Percentiles rank a stretch among this genome's conserved stretches.
Conservation (phyloP, 176 grass and related monocot species). For the Chrysopogon serrulatus region DNA sequence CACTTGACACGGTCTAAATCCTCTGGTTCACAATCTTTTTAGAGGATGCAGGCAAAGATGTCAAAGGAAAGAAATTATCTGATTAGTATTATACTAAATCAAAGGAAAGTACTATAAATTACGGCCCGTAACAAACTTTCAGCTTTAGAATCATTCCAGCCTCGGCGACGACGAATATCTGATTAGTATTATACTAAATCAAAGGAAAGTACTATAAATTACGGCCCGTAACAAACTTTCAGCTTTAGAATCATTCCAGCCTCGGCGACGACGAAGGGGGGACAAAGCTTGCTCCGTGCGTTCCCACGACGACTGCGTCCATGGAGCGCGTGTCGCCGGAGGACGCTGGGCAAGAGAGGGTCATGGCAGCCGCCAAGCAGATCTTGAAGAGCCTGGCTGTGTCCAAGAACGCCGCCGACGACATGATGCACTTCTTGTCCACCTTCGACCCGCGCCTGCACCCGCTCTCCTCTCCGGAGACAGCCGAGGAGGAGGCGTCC, state of each 20-base stretch:
- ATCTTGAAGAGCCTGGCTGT: constrained; percentile 58
- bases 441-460: constrained; percentile 48
- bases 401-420: constrained; percentile 28
- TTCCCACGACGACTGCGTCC: not conserved
- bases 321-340: not conserved
- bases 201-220: no score
- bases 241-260: not conserved
- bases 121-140: no score
- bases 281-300: not conserved
- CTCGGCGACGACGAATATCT: no score
- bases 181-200: no score
- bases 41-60: not conserved
- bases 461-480: not conserved
- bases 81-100: not conserved
- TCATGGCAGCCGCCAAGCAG: constrained; percentile 53
- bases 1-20: not conserved
- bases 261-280: not conserved
- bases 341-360: constrained; percentile 44
- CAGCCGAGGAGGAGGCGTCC: not conserved
- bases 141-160: no score
- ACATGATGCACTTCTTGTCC: constrained; percentile 77
- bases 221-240: not conserved
- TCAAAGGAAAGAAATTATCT: not conserved
- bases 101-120: not conserved
- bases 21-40: not conserved